Evolutionary conservation across 1,139 yeast genomes (phyloP).

Genomic region (Pneumocystis canis): DNA sequence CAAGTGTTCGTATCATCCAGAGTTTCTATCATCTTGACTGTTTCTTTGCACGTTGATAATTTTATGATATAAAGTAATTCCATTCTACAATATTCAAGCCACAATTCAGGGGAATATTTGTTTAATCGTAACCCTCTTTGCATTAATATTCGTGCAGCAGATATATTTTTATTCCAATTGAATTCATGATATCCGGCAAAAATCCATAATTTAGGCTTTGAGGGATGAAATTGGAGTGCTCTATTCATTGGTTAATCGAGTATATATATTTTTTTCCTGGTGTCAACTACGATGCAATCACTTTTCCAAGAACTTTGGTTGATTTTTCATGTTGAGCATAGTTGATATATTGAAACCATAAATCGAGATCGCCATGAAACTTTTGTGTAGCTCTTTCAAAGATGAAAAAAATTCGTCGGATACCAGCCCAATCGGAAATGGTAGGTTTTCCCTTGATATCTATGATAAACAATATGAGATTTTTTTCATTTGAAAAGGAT

Average conservation of each 20-base stretch:
- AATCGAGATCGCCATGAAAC: constrained; percentile 58
- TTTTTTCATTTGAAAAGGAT: too few species aligned
- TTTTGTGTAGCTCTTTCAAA: constrained; percentile 71
- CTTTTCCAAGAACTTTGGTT: constrained; percentile 62
- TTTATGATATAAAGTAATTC: constrained; percentile 78
- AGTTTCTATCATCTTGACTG: constrained; percentile 37
- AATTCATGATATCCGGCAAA: constrained; percentile 90
- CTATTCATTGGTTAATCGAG: constrained; percentile 16
- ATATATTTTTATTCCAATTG: constrained; percentile 74
- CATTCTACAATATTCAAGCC: constrained; percentile 78
- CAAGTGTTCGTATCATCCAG: background rate
- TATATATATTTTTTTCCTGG: background rate
- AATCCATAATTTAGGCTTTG: constrained; percentile 80
- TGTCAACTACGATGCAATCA: constrained; percentile 42
- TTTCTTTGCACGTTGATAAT: constrained; percentile 65
- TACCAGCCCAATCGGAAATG: constrained; percentile 77
- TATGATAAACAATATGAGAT: background rate
- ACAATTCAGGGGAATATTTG: constrained; percentile 52
- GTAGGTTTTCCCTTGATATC: constrained; percentile 33
- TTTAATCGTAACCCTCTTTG: constrained; percentile 79
- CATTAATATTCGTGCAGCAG: constrained; percentile 74
- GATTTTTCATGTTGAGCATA: constrained; percentile 65
- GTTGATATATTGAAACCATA: constrained; percentile 68
- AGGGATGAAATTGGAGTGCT: constrained; percentile 76
- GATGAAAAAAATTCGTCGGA: constrained; percentile 65